A percentile compares a stretch with the other conserved stretches of the same genome.
Conservation (phyloP, 129 eudicot species). For the Chrysanthemum makinoi region DNA sequence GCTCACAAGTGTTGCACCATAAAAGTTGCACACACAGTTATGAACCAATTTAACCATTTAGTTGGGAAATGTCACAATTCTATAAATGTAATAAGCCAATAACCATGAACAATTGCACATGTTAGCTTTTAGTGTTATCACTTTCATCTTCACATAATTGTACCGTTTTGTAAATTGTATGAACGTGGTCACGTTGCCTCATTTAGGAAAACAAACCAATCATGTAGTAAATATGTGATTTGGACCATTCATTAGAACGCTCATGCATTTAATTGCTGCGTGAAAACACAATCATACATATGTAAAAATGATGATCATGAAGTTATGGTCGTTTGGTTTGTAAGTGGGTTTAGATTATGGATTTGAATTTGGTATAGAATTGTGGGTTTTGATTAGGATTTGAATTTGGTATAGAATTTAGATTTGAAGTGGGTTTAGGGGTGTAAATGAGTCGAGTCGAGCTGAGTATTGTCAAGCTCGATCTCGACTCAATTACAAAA, state of each 20-base stretch:
- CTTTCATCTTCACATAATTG: not conserved
- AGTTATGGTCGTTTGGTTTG: too few relatives aligned
- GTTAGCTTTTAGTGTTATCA: conserved; percentile 13
- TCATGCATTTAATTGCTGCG: not conserved
- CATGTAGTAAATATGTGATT: not conserved
- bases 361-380: too few relatives aligned
- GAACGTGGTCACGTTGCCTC: conserved; percentile 14
- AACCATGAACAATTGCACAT: conserved; percentile 19
- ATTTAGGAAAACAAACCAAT: not conserved
- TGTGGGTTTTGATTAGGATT: too few relatives aligned
- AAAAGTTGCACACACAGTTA: not conserved
- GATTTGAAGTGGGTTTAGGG: too few relatives aligned
- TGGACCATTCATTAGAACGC: not conserved
- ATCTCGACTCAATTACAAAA: too few relatives aligned
- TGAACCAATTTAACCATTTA: not conserved
- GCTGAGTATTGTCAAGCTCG: too few relatives aligned
- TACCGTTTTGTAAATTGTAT: conserved; percentile 9
- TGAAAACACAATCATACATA: not conserved
- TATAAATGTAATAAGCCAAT: conserved; percentile 1
- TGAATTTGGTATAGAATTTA: too few relatives aligned
- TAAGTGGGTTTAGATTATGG: too few relatives aligned
- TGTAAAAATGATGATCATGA: too few relatives aligned
- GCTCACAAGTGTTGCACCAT: not conserved
- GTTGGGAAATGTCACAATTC: not conserved
- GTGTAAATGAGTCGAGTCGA: too few relatives aligned